Evolutionary conservation across 2,329 filamentous ascomycete genomes (phyloP).

Genomic region (Thelonectria olida): DNA sequence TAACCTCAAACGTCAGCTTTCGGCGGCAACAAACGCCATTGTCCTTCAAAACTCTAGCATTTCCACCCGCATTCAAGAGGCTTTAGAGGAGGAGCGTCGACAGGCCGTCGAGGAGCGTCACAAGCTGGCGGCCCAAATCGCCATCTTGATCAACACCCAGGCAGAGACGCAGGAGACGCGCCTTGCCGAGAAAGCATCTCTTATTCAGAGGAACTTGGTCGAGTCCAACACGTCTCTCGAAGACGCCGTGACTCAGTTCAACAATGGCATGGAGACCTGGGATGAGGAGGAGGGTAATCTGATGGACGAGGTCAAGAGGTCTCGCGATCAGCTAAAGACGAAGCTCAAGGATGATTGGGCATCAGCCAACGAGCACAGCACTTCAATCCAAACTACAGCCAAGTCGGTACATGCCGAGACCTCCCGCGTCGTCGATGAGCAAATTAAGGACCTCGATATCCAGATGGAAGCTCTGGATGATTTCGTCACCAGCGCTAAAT

Average conservation of each 20-base stretch:
- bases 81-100: conserved; percentile 79
- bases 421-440: conserved; percentile 86
- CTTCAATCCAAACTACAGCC: conserved; percentile 83
- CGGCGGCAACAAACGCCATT: conserved; percentile 73
- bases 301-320: conserved; percentile 75
- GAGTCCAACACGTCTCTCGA: conserved; percentile 73
- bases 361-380: conserved; percentile 80
- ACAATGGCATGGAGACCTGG: conserved; percentile 79
- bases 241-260: conserved; percentile 71
- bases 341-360: conserved; percentile 90
- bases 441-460: conserved; percentile 85
- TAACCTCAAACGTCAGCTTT: conserved; percentile 75
- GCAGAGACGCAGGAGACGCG: conserved; percentile 78
- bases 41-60: conserved; percentile 74
- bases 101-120: conserved; percentile 78
- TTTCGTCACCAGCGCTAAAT: conserved; percentile 83
- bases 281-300: conserved; percentile 73
- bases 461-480: conserved; percentile 92
- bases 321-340: conserved; percentile 79
- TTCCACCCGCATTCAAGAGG: conserved; percentile 72
- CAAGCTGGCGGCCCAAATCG: conserved; percentile 79
- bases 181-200: conserved; percentile 69
- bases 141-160: conserved; percentile 77
- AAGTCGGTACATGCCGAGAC: conserved; percentile 92
- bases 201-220: conserved; percentile 70